phyloP scores from a whole-genome alignment of 768 basidiomycete species.

The Nidula microcarpa region DNA sequence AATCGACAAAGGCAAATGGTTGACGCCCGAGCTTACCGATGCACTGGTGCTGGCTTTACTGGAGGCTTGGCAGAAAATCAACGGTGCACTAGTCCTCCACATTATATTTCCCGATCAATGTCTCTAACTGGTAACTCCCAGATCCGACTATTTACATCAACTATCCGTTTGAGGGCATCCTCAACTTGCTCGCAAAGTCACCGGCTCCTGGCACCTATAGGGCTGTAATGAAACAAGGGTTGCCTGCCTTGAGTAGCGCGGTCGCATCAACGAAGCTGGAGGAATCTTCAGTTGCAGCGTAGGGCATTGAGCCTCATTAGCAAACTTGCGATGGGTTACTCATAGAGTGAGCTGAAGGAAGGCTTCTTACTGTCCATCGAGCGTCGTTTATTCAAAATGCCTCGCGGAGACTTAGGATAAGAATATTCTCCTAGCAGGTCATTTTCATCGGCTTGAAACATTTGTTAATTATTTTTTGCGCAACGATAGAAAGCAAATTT shows the following conservation, averaged over 20 bases:
- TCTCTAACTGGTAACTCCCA: constrained; percentile 4
- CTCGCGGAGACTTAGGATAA: constrained; percentile 75
- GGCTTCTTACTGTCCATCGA: constrained; percentile 79
- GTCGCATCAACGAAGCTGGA: constrained; percentile 54
- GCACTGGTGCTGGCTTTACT: constrained; percentile 66
- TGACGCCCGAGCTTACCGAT: constrained; percentile 61
- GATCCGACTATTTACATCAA: constrained; percentile 91
- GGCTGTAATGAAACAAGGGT: constrained; percentile 66
- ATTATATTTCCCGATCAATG: too few relatives aligned
- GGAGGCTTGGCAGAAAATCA: constrained; percentile 87
- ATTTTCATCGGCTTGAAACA: too few relatives aligned
- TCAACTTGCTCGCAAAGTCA: constrained; percentile 65
- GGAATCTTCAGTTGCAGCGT: constrained; percentile 74
- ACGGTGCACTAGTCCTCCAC: constrained; percentile 45
- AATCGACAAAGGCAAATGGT: constrained; percentile 70
- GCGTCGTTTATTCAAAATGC: constrained; percentile 66
- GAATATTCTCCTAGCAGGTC: constrained; percentile 70
- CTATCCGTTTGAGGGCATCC: constrained; percentile 61
- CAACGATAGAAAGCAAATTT: constrained; percentile 78
- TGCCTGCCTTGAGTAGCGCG: constrained; percentile 69
- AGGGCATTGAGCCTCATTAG: constrained; percentile 79
- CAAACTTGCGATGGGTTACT: constrained; percentile 66
- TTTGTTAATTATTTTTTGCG: constrained; percentile 17
- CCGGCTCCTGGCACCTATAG: constrained; percentile 61
- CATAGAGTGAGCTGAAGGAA: constrained; percentile 61